These are phyloP conservation scores for Fusarium tuaranense DNA, from an alignment of 2,329 filamentous ascomycete genomes.

Conservation along the genomic window DNA sequence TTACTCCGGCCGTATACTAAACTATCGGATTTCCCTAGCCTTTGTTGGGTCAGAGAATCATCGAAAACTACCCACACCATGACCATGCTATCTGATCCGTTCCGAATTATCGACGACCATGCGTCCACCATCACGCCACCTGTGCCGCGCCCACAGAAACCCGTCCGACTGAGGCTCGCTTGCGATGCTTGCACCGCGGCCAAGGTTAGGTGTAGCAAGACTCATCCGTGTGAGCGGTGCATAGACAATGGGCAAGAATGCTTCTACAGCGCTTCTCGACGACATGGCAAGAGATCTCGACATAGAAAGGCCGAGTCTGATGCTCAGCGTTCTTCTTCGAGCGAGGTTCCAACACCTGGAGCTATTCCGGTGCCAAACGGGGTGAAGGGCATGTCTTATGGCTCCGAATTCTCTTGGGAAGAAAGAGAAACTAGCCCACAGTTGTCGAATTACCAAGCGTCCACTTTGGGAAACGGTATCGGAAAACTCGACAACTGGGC, in stretches of 20 bases:
- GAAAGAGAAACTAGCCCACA: not conserved
- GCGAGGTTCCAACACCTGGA: conserved; percentile 4
- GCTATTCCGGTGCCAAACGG: not conserved
- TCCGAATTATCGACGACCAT: conserved; percentile 2
- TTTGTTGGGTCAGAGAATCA: not conserved
- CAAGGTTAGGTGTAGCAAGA: conserved; percentile 34
- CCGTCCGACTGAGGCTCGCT: conserved; percentile 28
- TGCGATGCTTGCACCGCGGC: conserved; percentile 34
- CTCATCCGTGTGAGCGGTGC: conserved; percentile 32
- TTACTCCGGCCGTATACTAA: not conserved
- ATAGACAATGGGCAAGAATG: conserved; percentile 29
- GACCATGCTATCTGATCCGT: conserved; percentile 7
- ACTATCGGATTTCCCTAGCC: not conserved
- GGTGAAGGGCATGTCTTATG: not conserved
- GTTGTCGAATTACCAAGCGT: not conserved
- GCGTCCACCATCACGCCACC: not conserved
- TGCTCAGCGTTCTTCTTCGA: conserved; percentile 4
- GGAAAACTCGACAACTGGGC: conserved; percentile 22
- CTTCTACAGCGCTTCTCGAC: conserved; percentile 19
- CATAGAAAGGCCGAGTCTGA: conserved; percentile 18
- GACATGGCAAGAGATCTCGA: conserved; percentile 26
- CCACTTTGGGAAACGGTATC: not conserved
- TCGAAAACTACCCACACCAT: not conserved
- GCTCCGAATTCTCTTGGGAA: conserved; percentile 11
- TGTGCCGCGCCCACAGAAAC: conserved; percentile 11